These are phyloP conservation scores for Rhizopogon roseolus DNA, from an alignment of 768 basidiomycete genomes.

Conservation along the genomic window DNA sequence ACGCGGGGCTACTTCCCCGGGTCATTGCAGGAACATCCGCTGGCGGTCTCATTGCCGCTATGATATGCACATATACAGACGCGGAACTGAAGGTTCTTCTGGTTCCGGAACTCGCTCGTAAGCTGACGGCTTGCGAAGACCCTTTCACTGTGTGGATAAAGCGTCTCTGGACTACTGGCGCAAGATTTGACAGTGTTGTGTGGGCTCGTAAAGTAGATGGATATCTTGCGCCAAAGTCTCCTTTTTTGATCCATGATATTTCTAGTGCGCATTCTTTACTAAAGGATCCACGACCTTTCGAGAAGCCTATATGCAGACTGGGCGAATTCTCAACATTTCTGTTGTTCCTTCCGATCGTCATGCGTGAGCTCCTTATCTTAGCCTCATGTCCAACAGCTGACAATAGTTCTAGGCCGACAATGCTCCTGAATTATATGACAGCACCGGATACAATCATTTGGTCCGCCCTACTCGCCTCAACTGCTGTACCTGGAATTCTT, in stretches of 20 bases:
- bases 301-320: slow-evolving; percentile 91
- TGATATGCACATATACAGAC: slow-evolving; percentile 85
- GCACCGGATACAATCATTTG: slow-evolving; percentile 90
- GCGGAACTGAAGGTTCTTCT: slow-evolving; percentile 77
- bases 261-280: slow-evolving; percentile 83
- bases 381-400: slow-evolving; percentile 1
- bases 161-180: slow-evolving; percentile 82
- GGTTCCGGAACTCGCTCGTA: slow-evolving; percentile 79
- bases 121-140: slow-evolving; percentile 80
- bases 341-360: slow-evolving; percentile 89
- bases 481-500: slow-evolving; percentile 92
- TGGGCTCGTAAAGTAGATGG: slow-evolving; percentile 84
- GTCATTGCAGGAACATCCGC: slow-evolving; percentile 96
- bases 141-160: slow-evolving; percentile 62
- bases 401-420: slow-evolving; percentile 67
- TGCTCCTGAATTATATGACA: slow-evolving; percentile 91
- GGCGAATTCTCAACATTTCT: slow-evolving; percentile 89
- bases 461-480: slow-evolving; percentile 80
- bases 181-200: slow-evolving; percentile 84
- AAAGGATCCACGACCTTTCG: slow-evolving; percentile 92
- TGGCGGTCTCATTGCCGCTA: slow-evolving; percentile 72
- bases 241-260: background rate
- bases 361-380: slow-evolving; percentile 45
- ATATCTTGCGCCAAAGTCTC: background rate
- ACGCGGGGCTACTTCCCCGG: slow-evolving; percentile 79